phyloP scores from a whole-genome alignment of 106 monocot genomes.

The Phalaenopsis aphrodite region DNA sequence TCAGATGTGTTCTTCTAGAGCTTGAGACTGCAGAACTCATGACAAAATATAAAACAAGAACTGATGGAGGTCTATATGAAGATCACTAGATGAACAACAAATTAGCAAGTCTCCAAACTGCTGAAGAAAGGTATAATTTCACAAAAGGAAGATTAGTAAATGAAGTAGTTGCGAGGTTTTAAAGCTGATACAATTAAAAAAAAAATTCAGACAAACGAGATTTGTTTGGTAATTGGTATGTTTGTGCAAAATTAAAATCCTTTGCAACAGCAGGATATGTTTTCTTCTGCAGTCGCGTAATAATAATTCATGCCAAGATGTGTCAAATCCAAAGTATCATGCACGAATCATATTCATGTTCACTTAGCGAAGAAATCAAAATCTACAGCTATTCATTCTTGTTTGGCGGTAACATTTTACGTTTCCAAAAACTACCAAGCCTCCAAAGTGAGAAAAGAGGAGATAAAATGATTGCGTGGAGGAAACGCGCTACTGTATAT shows the following conservation, averaged over 20 bases:
- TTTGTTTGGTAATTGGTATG: background rate
- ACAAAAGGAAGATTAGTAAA: background rate
- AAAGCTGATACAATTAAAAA: background rate
- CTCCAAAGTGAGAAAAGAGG: background rate
- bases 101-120: background rate
- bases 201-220: background rate
- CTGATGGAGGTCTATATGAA: background rate
- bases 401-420: background rate
- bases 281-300: background rate
- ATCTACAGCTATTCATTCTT: background rate
- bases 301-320: background rate
- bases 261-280: background rate
- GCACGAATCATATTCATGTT: background rate
- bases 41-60: background rate
- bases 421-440: background rate
- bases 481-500: background rate
- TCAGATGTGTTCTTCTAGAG: constrained; percentile 18
- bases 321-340: background rate
- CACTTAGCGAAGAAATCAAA: background rate
- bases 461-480: background rate
- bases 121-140: background rate
- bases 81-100: background rate
- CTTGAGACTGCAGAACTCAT: constrained; percentile 59
- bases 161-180: background rate
- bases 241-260: background rate